Base-by-base conservation (phyloP, 495 filamentous ascomycete genomes). In the Cercophora sp. region DNA sequence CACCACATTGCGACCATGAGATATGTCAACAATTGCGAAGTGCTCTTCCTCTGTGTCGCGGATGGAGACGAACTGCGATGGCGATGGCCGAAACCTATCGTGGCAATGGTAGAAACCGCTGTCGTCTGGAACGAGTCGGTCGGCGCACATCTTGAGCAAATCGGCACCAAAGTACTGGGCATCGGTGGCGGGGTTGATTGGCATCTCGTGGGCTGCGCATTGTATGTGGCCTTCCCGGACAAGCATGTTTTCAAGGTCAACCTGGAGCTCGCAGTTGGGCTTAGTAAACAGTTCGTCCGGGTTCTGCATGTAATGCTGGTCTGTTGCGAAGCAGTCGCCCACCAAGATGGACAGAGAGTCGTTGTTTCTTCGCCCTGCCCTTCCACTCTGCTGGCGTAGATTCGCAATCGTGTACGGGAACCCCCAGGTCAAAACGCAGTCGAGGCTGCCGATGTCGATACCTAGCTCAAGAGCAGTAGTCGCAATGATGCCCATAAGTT, bases 361-460 rank as follows among this genome's bases (percentile, higher is more conserved):
- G 58, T 89, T 95, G 58, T 96, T 97, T 50, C 93, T 79, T 48
- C 93, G 81, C 39, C 93, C 93, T 19, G 93, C 93, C 61, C 93
- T 82, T 13, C 93, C 93, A 59, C 89, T 95, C 70, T 99, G 93
- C 63, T 99, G 93, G 9, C 93, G 81, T 19, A 97, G 74, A 61
- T 96, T 96, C 34, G 93, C 84, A 49, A 97, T 96, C 0, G 89
- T 91, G 64, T 93, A 96, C 0, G 94, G 93, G 61, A 99, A 99
- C 1, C 92, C 91, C 40, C 92, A 81, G 0, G 91, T 96, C 27
- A 99, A 78, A 15, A 97, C 93, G 27, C 92, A 91, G 70, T 99
- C 94, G 27, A 99, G 76, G 10, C 85, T 90, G 10, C 94, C 93
- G 59, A 99, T 97, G 67, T 99, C 93, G 34, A 99, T 87, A 11